Percentiles rank a stretch among this genome's conserved stretches.
phyloP scores from a whole-genome alignment of 345 rosid genomes.

The Camelina laxa region DNA sequence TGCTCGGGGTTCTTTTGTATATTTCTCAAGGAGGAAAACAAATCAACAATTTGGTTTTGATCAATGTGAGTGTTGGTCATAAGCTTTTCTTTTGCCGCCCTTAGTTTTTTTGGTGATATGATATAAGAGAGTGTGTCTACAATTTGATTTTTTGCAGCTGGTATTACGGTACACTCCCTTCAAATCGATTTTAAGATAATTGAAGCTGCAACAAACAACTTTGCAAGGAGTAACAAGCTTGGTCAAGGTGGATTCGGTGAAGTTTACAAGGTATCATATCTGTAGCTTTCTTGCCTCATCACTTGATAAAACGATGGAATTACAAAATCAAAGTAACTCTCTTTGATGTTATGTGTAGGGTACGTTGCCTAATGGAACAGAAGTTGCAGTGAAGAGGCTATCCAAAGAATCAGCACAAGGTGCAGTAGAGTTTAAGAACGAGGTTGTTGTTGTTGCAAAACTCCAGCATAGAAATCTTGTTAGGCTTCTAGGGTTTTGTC shows the following conservation, averaged over 20 bases:
- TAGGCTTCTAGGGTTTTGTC: not conserved
- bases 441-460: not conserved
- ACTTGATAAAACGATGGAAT: not conserved
- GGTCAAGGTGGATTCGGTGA: constrained; percentile 74
- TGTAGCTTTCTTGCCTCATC: not conserved
- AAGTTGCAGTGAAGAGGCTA: constrained; percentile 2
- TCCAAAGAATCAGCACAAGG: not conserved
- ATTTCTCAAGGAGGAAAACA: not conserved
- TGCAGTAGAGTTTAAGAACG: not conserved
- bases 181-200: constrained; percentile 49
- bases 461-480: constrained; percentile 13
- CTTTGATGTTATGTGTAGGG: not conserved
- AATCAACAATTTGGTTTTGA: not conserved
- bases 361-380: not conserved
- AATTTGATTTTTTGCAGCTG: too few species aligned
- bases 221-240: constrained; percentile 47
- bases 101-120: too few species aligned
- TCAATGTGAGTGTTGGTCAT: too few species aligned
- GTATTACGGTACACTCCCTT: constrained; percentile 35
- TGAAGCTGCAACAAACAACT: constrained; percentile 53
- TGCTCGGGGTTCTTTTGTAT: too few species aligned
- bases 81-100: not conserved
- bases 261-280: constrained; percentile 56
- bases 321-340: not conserved
- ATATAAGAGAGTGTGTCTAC: too few species aligned